phyloP scores from a whole-genome alignment of 768 basidiomycete genomes.

The Leccinum aurantiacum region DNA sequence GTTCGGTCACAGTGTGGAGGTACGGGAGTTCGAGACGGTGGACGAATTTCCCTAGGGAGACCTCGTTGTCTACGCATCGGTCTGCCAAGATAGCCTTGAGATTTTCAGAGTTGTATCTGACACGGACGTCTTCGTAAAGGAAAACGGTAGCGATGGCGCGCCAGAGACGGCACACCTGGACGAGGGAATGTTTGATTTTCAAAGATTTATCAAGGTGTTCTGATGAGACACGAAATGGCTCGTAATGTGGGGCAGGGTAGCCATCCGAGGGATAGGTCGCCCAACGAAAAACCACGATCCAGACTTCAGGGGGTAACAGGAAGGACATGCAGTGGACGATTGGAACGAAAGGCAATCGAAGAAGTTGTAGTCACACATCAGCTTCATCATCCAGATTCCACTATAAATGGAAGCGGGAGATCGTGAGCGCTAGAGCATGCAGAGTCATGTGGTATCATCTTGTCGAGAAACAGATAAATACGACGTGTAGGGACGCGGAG shows the following conservation, averaged over 20 bases:
- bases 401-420: not conserved
- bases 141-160: slow-evolving; percentile 43
- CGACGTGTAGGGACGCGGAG: slow-evolving; percentile 15
- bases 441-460: slow-evolving; percentile 33
- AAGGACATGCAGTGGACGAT: not conserved
- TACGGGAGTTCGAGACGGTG: slow-evolving; percentile 62
- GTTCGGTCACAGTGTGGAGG: slow-evolving; percentile 45
- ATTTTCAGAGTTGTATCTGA: slow-evolving; percentile 33
- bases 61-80: slow-evolving; percentile 11
- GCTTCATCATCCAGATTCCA: not conserved
- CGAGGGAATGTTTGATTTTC: slow-evolving; percentile 41
- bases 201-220: slow-evolving; percentile 33
- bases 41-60: slow-evolving; percentile 40
- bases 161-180: slow-evolving; percentile 61
- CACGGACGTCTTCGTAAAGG: slow-evolving; percentile 54
- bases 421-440: slow-evolving; percentile 19
- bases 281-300: slow-evolving; percentile 51
- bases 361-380: slow-evolving; percentile 10
- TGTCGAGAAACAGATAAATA: slow-evolving; percentile 31
- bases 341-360: not conserved
- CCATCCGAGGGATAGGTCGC: slow-evolving; percentile 34
- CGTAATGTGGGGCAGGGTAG: slow-evolving; percentile 36
- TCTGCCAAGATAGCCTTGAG: slow-evolving; percentile 36
- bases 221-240: slow-evolving; percentile 45
- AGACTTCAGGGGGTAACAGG: slow-evolving; percentile 52